Percentiles rank a stretch among this genome's conserved stretches.
Conservation (phyloP, 2,329 filamentous ascomycete species). For the Rhexocercosporidium sp. region DNA sequence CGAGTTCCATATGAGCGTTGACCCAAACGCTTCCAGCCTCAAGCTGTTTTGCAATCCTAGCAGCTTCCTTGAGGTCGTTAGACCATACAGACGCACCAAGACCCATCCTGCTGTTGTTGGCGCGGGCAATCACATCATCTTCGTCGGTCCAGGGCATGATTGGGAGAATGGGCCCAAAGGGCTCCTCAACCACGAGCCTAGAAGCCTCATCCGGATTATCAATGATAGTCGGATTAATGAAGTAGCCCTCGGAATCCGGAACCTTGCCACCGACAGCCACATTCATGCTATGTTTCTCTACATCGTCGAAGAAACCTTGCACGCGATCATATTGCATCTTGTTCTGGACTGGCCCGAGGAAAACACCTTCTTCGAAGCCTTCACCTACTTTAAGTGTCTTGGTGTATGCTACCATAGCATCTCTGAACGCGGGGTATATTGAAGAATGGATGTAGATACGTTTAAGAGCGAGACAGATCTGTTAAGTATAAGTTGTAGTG, state of each 20-base stretch:
- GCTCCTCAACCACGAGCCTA: slow-evolving; percentile 61
- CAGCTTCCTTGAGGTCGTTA: slow-evolving; percentile 55
- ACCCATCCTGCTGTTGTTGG: slow-evolving; percentile 58
- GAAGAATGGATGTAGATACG: slow-evolving; percentile 65
- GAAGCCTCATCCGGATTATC: slow-evolving; percentile 61
- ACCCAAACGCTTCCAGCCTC: slow-evolving; percentile 67
- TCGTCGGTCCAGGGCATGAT: slow-evolving; percentile 16
- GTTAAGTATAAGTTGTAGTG: slow-evolving; percentile 28
- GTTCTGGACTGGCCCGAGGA: slow-evolving; percentile 66
- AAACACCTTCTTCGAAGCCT: slow-evolving; percentile 46
- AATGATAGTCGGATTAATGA: slow-evolving; percentile 63
- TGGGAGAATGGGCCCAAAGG: slow-evolving; percentile 50
- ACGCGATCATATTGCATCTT: slow-evolving; percentile 67
- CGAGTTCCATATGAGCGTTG: slow-evolving; percentile 56
- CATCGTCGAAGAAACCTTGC: slow-evolving; percentile 60
- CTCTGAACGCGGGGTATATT: slow-evolving; percentile 61
- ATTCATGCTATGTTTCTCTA: slow-evolving; percentile 57
- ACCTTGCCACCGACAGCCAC: slow-evolving; percentile 53
- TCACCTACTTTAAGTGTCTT: slow-evolving; percentile 47
- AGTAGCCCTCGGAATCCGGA: slow-evolving; percentile 54
- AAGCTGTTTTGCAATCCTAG: slow-evolving; percentile 57
- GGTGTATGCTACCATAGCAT: slow-evolving; percentile 51
- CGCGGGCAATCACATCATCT: slow-evolving; percentile 59
- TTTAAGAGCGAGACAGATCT: slow-evolving; percentile 62
- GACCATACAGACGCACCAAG: slow-evolving; percentile 65